phyloP scores from a whole-genome alignment of 2,329 filamentous ascomycete genomes.

The Cercospora sesami region DNA sequence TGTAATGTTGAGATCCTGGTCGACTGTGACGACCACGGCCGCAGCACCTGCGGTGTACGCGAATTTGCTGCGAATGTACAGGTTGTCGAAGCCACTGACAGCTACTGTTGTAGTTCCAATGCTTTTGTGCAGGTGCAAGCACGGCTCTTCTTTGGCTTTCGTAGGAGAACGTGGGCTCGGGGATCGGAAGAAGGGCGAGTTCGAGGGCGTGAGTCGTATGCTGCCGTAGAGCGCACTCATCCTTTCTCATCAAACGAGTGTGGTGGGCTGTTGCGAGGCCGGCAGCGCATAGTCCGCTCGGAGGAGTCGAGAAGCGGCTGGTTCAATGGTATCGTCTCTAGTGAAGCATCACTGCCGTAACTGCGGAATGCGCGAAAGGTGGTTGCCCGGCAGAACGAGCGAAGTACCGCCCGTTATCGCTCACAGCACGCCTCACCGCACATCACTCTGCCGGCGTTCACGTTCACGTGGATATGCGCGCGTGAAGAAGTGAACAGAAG shows the following conservation, averaged over 20 bases:
- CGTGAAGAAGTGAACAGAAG: not conserved
- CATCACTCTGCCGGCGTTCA: not conserved
- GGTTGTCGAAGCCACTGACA: constrained; percentile 81
- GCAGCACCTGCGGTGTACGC: constrained; percentile 91
- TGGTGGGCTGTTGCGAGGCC: constrained; percentile 24
- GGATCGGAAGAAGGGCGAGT: constrained; percentile 64
- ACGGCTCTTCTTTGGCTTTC: constrained; percentile 50
- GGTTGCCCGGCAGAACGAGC: not conserved
- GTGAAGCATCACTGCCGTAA: constrained; percentile 2
- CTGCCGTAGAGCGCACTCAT: constrained; percentile 29
- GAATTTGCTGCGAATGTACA: constrained; percentile 69
- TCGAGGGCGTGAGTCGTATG: constrained; percentile 65
- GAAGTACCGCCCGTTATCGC: not conserved
- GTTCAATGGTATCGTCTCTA: not conserved
- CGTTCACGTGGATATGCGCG: not conserved
- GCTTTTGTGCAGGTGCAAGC: constrained; percentile 74
- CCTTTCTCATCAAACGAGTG: constrained; percentile 21
- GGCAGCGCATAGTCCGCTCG: constrained; percentile 11
- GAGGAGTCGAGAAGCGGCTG: not conserved
- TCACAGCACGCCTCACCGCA: constrained; percentile 2
- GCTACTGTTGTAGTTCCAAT: constrained; percentile 87
- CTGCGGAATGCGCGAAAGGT: constrained; percentile 4
- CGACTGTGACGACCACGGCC: constrained; percentile 82
- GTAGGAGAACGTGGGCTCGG: constrained; percentile 64
- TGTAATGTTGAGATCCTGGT: constrained; percentile 61